Conservation (phyloP, 2,329 filamentous ascomycete species). For the Chrysosphaeria jannelii region DNA sequence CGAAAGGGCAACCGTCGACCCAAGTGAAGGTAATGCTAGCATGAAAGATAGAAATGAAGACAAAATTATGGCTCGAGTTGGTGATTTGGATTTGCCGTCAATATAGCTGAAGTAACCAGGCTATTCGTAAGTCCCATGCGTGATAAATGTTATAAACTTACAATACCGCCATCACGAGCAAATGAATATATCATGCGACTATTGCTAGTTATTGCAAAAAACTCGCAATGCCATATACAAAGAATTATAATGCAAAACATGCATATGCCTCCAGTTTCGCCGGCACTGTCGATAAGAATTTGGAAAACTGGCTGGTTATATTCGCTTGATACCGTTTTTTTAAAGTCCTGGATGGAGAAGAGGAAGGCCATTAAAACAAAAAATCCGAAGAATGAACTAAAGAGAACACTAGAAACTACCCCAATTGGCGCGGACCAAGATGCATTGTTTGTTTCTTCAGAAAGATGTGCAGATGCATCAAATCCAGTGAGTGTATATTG, state of each 20-base stretch:
- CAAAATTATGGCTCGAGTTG: constrained; percentile 23
- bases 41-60: constrained; percentile 21
- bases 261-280: constrained; percentile 21
- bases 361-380: constrained; percentile 25
- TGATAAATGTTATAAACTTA: no score
- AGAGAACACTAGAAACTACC: constrained; percentile 23
- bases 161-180: constrained; percentile 22
- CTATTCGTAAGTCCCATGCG: no score
- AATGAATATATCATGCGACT: constrained; percentile 30
- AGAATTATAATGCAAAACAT: constrained; percentile 24
- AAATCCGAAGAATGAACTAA: constrained; percentile 25
- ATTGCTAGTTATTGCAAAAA: constrained; percentile 25
- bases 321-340: constrained; percentile 12
- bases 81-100: constrained; percentile 16
- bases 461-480: constrained; percentile 23
- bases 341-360: constrained; percentile 27
- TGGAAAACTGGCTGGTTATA: constrained; percentile 24
- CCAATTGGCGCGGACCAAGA: constrained; percentile 25
- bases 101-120: constrained; percentile 25
- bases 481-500: constrained; percentile 19
- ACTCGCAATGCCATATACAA: constrained; percentile 28
- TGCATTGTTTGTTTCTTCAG: constrained; percentile 24
- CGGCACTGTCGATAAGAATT: constrained; percentile 25
- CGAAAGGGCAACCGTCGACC: constrained; percentile 21
- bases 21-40: constrained; percentile 22